Evolutionary conservation across 1,139 yeast species (phyloP), one percentile per base, ranked within the genome.

Genomic region (Wickerhamomyces sp.): DNA sequence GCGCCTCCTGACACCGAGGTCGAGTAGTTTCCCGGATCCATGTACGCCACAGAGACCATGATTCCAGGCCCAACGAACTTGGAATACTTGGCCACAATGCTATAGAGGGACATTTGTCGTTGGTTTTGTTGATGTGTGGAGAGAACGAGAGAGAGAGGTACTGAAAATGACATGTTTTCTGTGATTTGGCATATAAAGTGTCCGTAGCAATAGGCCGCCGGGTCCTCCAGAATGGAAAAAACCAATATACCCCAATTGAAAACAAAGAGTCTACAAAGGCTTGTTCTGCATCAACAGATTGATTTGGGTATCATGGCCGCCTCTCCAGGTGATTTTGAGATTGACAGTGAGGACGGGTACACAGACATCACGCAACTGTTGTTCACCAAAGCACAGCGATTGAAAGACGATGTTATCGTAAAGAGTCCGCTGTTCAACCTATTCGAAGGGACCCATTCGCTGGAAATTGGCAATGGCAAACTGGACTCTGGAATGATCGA

Each of bases 1-100:
- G 95, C 88, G 37, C 96, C 96, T 16, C 93, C 94, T 6, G 96
- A 82, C 21, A 91, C 96, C 25, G 94, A 91, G 3, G 97, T 87
- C 22, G 96, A 82, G 61, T 89, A 91, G 61, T 91, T 91, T 2
- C 98, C 98, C 1, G 98, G 97, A 54, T 91, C 98, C 84, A 91
- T 86, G 55, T 89, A 91, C 0, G 97, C 95, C 34, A 91, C 97
- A 16, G 93, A 77, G 20, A 91, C 94, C 91, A 89, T 80, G 31
- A 89, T 70, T 1, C 97, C 97, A 0, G 96, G 96, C 1, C 97
- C 96, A 4, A 88, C 64, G 58, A 88, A 88, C 46, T 70, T 64
- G 36, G 71, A 55, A 57, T 82, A 84, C 46, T 78, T 81, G 43
- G 59, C 57, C 25, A 69, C 22, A 4, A n/a, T n/a, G n/a, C n/a